A percentile compares a stretch with the other conserved stretches of the same genome.
phyloP scores from a whole-genome alignment of 1,284 basidiomycete genomes.

The Cutaneotrichosporon cavernicola region DNA sequence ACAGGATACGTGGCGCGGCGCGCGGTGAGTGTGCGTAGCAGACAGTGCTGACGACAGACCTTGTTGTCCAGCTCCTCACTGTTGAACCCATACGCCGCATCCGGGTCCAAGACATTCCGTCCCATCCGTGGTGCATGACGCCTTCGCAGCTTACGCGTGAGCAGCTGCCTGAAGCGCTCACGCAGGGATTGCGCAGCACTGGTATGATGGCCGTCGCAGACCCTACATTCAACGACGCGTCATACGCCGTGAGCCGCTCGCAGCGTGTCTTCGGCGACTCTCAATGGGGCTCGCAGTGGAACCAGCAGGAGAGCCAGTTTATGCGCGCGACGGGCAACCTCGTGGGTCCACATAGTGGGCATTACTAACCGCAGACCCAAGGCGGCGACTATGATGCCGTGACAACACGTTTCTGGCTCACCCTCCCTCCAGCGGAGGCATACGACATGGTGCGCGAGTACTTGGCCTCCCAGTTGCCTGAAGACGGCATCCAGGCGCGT shows the following conservation, averaged over 20 bases:
- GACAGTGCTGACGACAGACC: slow-evolving; percentile 55
- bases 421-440: slow-evolving; percentile 31
- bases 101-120: slow-evolving; percentile 66
- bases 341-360: slow-evolving; percentile 29
- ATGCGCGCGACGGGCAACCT: slow-evolving; percentile 50
- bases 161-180: slow-evolving; percentile 68
- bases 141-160: slow-evolving; percentile 61
- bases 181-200: slow-evolving; percentile 62
- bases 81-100: slow-evolving; percentile 70
- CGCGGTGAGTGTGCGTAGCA: slow-evolving; percentile 57
- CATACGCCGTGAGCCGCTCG: slow-evolving; percentile 43
- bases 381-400: slow-evolving; percentile 42
- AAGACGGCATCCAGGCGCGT: slow-evolving; percentile 29
- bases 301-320: slow-evolving; percentile 50
- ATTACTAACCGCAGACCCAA: slow-evolving; percentile 37
- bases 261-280: slow-evolving; percentile 41
- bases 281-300: slow-evolving; percentile 41
- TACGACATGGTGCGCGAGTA: slow-evolving; percentile 34
- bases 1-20: slow-evolving; percentile 62
- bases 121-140: slow-evolving; percentile 78
- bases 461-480: slow-evolving; percentile 23
- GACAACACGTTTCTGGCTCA: slow-evolving; percentile 51
- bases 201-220: slow-evolving; percentile 68
- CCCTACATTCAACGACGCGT: slow-evolving; percentile 55
- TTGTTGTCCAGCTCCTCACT: slow-evolving; percentile 71